Evolutionary conservation across 1,284 basidiomycete species (phyloP).

Genomic region (Boletus calvinii): DNA sequence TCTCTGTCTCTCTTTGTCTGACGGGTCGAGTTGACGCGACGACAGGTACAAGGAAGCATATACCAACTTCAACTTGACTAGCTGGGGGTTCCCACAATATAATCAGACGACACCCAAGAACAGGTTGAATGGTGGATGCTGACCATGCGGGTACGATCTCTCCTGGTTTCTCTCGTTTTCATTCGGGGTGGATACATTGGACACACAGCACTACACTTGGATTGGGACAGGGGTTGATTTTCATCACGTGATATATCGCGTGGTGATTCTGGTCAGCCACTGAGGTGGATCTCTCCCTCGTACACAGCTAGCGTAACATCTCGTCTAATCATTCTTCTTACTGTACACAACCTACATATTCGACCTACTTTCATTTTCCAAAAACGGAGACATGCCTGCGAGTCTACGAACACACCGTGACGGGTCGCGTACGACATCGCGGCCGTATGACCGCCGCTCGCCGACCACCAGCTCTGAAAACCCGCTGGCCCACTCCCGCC

Average conservation of each 20-base stretch:
- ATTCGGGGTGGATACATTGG: neutral
- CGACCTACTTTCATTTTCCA: conserved; percentile 15
- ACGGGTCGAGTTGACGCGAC: neutral
- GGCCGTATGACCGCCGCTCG: conserved; percentile 27
- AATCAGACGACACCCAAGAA: conserved; percentile 41
- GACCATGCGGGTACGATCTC: conserved; percentile 12
- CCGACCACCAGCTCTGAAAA: conserved; percentile 13
- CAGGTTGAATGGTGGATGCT: conserved; percentile 34
- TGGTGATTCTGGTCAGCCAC: conserved; percentile 28
- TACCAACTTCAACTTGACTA: conserved; percentile 39
- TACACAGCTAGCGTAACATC: conserved; percentile 11
- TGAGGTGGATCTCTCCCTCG: neutral
- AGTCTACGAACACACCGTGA: conserved; percentile 19
- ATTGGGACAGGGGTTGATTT: conserved; percentile 27
- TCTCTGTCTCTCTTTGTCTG: no score
- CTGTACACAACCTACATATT: conserved; percentile 32
- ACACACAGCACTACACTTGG: neutral
- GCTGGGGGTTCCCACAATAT: conserved; percentile 35
- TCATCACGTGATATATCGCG: conserved; percentile 30
- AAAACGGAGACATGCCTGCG: conserved; percentile 26
- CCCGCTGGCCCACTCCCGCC: neutral
- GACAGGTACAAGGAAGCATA: conserved; percentile 40
- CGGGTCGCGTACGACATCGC: conserved; percentile 9
- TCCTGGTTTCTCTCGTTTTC: conserved; percentile 13
- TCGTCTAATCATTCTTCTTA: conserved; percentile 20